Evolutionary conservation across 139 green algal genomes (phyloP).

Genomic region (Tetraselmis chui): DNA sequence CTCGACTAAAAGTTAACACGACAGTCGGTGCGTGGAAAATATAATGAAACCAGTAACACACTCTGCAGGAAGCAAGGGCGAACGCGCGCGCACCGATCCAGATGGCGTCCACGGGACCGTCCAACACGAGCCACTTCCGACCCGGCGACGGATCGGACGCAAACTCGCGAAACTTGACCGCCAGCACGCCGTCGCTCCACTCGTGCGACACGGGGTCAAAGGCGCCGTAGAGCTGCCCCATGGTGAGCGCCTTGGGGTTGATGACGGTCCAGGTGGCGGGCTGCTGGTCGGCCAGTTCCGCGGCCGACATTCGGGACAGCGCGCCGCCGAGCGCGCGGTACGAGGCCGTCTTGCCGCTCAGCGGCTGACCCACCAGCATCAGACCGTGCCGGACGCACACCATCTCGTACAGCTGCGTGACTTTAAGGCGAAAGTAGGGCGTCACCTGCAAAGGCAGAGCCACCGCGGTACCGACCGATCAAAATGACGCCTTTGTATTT

Average conservation of each 20-base stretch:
- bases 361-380: constrained; percentile 31
- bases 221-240: constrained; percentile 33
- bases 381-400: constrained; percentile 20
- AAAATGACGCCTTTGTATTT: no score
- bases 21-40: no score
- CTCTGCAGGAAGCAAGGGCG: no score
- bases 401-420: constrained; percentile 39
- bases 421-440: constrained; percentile 33
- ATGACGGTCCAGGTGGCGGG: constrained; percentile 2
- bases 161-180: constrained; percentile 24
- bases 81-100: constrained; percentile 18
- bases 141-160: constrained; percentile 7
- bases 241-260: constrained; percentile 27
- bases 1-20: no score
- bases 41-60: no score
- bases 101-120: constrained; percentile 18
- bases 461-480: no score
- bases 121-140: constrained; percentile 24
- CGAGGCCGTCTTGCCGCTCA: constrained; percentile 29
- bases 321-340: constrained; percentile 22
- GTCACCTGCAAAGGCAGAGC: no score
- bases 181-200: constrained; percentile 38
- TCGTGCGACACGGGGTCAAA: constrained; percentile 29
- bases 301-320: constrained; percentile 18
- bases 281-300: constrained; percentile 4